Conservation (phyloP, 345 rosid genomes). For the Euphorbia peplus region DNA sequence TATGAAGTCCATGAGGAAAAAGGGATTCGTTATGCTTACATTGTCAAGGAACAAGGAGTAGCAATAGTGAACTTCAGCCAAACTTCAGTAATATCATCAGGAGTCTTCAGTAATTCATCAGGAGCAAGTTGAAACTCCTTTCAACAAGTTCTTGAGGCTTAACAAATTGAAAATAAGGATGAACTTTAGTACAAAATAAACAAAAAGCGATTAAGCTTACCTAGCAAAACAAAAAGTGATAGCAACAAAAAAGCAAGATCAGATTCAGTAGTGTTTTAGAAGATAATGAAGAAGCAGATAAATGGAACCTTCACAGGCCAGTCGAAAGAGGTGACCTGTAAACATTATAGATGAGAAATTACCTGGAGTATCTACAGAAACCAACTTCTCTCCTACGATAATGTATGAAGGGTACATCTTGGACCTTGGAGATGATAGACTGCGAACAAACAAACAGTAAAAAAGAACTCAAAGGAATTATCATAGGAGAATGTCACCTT, state of each 20-base stretch:
- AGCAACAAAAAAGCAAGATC: neutral
- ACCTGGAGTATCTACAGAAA: conserved; percentile 8
- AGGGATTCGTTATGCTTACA: neutral
- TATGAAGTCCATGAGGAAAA: neutral
- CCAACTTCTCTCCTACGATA: neutral
- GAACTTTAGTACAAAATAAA: neutral
- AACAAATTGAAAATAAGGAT: neutral
- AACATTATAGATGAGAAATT: neutral
- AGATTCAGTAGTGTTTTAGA: neutral
- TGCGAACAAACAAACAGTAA: neutral
- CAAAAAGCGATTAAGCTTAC: neutral
- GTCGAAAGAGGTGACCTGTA: neutral
- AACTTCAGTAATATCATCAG: neutral
- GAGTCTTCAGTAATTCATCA: no score
- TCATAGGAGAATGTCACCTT: neutral
- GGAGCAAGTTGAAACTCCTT: neutral
- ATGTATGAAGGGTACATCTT: neutral
- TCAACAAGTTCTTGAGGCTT: neutral
- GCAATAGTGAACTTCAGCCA: neutral
- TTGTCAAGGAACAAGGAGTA: neutral
- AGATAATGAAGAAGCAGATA: neutral
- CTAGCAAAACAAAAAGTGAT: neutral
- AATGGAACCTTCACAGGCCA: conserved; percentile 1
- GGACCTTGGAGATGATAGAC: neutral
- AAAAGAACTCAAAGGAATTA: neutral